Evolutionary conservation across 345 rosid genomes (phyloP), one percentile per base, ranked within the genome.

Genomic region (Heritiera fomes): DNA sequence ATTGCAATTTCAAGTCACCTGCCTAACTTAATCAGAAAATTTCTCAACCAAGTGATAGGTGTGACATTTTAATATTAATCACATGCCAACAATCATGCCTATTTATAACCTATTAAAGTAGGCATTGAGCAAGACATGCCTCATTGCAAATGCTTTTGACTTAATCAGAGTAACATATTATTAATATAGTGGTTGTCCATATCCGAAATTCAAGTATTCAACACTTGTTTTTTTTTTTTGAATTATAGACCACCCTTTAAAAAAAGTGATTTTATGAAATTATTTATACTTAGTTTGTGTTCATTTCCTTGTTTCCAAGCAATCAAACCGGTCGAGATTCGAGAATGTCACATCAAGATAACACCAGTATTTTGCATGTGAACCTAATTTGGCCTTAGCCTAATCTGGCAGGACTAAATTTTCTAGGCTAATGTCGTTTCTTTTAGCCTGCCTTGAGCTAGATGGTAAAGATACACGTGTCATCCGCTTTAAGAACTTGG

Each of bases 301-400:
- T 66, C 49, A 66, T 66, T 40, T 28, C 49, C 28, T 66, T 66
- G 71, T 66, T 66, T 17, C 71, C 12, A 40, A 66, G 71, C 71
- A 38, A 66, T 66, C 28, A 7, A 38, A 40, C 49, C 49, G 20
- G 28, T 23, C 28, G 28, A 23, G 28, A 23, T 23, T 23, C 28
- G 28, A 34, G 43, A 65, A 65, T 65, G 70, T 65, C 34, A 65
- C 40, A 34, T 38, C 18, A 65, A 38, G 47, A 38, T 23, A 28
- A 43, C 13, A 9, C 49, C 30, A 30, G 18, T 23, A 20, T 70
- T 56, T 47, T 28, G 55, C 73, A 47, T 70, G 73, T 23, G 40
- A 70, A 47, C 56, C 58, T 46, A 32, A 6, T 34, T 38, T 34
- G 69, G 46, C 69, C 8, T 0, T 38, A 32, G 18, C 38, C n/a